Conservation (phyloP, 305 asterid species). For the Fraxinus platypoda region DNA sequence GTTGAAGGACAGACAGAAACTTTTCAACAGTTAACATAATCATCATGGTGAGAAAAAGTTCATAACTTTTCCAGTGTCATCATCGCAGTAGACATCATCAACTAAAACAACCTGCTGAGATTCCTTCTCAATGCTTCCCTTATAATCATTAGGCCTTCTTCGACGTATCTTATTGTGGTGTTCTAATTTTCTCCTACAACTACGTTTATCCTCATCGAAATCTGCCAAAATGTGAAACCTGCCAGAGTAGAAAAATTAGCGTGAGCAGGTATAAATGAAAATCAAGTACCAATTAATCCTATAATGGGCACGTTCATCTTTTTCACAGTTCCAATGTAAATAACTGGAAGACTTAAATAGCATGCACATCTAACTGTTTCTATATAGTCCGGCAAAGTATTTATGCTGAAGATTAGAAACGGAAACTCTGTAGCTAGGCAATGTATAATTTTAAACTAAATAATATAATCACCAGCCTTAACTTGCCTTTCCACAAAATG, state of each 20-base stretch:
- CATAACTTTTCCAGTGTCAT: slow-evolving; percentile 63
- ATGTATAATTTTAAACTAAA: not conserved
- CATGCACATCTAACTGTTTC: not conserved
- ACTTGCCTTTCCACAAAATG: not conserved
- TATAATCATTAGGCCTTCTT: slow-evolving; percentile 59
- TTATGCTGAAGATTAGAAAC: not conserved
- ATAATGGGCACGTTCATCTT: not conserved
- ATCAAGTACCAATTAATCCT: not conserved
- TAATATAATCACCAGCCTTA: not conserved
- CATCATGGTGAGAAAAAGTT: not conserved
- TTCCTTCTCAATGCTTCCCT: slow-evolving; percentile 44
- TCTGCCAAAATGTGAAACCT: not conserved
- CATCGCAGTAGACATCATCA: slow-evolving; percentile 57
- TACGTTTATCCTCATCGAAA: slow-evolving; percentile 57
- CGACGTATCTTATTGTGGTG: slow-evolving; percentile 74
- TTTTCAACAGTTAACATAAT: no score
- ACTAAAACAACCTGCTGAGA: slow-evolving; percentile 35
- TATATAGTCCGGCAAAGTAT: not conserved
- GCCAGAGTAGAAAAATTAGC: not conserved
- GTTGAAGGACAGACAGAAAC: no score
- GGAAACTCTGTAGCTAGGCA: not conserved
- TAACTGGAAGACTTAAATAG: not conserved
- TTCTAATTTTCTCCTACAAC: slow-evolving; percentile 86
- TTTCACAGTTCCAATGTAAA: not conserved
- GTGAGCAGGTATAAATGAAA: not conserved